These are phyloP conservation scores for Zygoascus biomembranicola DNA, from an alignment of 805 yeast species.

Conservation along the genomic window DNA sequence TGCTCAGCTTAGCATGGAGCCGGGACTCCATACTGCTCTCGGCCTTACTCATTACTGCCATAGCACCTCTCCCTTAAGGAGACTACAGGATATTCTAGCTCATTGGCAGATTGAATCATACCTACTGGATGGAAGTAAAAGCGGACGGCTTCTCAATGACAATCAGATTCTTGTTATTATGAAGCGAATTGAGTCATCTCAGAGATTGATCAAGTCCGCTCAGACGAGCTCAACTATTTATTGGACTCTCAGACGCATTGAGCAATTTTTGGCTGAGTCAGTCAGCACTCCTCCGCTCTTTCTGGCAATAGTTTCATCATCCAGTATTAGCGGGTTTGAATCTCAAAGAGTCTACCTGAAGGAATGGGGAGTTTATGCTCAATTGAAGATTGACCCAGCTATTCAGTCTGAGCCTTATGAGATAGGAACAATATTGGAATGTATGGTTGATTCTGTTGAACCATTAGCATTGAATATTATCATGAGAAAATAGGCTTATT, in stretches of 20 bases:
- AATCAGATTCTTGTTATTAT: conserved; percentile 9
- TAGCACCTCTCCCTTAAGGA: conserved; percentile 82
- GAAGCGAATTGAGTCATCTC: conserved; percentile 7
- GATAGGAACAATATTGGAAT: neutral
- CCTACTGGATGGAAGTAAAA: conserved; percentile 22
- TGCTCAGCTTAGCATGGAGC: conserved; percentile 36
- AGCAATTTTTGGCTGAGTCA: neutral
- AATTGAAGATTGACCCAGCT: neutral
- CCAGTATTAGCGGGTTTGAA: neutral
- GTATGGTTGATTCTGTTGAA: neutral
- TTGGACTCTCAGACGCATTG: conserved; percentile 14
- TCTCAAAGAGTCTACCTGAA: conserved; percentile 1
- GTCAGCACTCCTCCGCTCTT: neutral
- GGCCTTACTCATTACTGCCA: conserved; percentile 60
- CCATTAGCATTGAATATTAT: neutral
- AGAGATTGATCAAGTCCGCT: conserved; percentile 10
- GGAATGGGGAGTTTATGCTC: conserved; percentile 2
- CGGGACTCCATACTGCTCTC: conserved; percentile 49
- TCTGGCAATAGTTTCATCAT: neutral
- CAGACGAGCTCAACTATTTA: conserved; percentile 6
- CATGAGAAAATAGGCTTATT: neutral
- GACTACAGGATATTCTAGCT: conserved; percentile 71
- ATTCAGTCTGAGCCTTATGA: neutral
- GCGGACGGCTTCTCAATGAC: conserved; percentile 1
- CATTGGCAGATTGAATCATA: conserved; percentile 64